Percentiles rank a stretch among this genome's conserved stretches.
These are phyloP conservation scores for Flammula alnicola DNA, from an alignment of 1,284 basidiomycete genomes.

Conservation along the genomic window DNA sequence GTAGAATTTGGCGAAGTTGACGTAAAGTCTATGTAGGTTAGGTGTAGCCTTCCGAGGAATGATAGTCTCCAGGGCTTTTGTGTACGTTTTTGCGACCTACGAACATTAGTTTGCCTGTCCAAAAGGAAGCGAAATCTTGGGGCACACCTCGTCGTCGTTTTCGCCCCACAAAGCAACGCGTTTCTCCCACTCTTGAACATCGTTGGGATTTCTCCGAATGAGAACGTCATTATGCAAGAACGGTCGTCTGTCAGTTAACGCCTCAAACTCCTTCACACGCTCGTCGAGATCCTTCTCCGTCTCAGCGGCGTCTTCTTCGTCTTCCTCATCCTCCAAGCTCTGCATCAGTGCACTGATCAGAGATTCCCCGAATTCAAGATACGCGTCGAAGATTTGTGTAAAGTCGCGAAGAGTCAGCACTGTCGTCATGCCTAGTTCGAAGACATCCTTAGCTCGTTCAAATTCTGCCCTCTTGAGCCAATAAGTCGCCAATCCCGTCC, in stretches of 20 bases:
- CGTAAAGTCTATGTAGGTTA: constrained; percentile 89
- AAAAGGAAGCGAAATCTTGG: constrained; percentile 9
- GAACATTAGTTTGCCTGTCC: neutral
- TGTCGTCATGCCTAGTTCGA: constrained; percentile 84
- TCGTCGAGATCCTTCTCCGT: constrained; percentile 87
- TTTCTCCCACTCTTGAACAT: constrained; percentile 99
- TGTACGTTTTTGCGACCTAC: constrained; percentile 92
- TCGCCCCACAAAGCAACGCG: constrained; percentile 92
- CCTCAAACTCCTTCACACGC: constrained; percentile 94
- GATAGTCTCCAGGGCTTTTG: constrained; percentile 87
- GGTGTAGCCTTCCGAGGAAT: constrained; percentile 91
- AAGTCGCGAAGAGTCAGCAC: constrained; percentile 98
- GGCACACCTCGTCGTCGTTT: constrained; percentile 84
- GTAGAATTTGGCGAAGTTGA: constrained; percentile 98
- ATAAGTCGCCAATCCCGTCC: constrained; percentile 97
- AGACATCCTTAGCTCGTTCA: constrained; percentile 84
- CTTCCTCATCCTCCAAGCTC: constrained; percentile 79
- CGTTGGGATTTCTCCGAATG: constrained; percentile 92
- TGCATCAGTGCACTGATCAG: constrained; percentile 94
- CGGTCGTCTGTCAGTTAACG: constrained; percentile 92
- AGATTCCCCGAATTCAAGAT: constrained; percentile 93
- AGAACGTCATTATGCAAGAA: constrained; percentile 98
- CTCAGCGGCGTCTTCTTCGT: constrained; percentile 68
- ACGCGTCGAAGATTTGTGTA: constrained; percentile 97
- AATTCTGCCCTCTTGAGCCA: constrained; percentile 99